phyloP scores from a whole-genome alignment of 2,329 filamentous ascomycete species.

The Talaromyces islandicus region DNA sequence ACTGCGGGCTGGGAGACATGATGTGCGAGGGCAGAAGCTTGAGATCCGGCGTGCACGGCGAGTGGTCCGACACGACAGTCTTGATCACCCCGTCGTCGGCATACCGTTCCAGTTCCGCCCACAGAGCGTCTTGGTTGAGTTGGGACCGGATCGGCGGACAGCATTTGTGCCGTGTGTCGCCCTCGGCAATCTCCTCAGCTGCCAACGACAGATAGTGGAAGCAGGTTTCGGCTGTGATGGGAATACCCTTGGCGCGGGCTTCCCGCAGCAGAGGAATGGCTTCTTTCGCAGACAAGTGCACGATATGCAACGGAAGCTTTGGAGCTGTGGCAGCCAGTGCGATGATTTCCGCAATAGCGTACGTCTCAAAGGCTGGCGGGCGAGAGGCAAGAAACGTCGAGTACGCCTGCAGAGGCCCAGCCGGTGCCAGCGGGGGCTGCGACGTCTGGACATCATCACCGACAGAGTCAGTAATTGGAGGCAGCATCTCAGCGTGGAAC shows the following conservation, averaged over 20 bases:
- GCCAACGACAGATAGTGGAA: conserved; percentile 89
- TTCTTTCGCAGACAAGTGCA: conserved; percentile 84
- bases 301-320: conserved; percentile 80
- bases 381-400: conserved; percentile 87
- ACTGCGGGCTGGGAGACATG: conserved; percentile 24
- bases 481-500: conserved; percentile 99
- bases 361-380: conserved; percentile 83
- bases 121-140: conserved; percentile 76
- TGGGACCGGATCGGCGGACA: conserved; percentile 83
- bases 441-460: conserved; percentile 70
- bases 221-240: conserved; percentile 90
- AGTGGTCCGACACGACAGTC: conserved; percentile 93
- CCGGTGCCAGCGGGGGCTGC: conserved; percentile 62
- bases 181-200: conserved; percentile 72
- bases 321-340: conserved; percentile 75
- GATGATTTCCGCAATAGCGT: conserved; percentile 80
- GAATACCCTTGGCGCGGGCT: conserved; percentile 66
- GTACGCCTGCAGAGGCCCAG: conserved; percentile 70
- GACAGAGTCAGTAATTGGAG: conserved; percentile 73
- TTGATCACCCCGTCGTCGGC: conserved; percentile 71
- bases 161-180: conserved; percentile 91
- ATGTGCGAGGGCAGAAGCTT: conserved; percentile 76
- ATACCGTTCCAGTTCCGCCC: conserved; percentile 64
- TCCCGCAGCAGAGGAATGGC: conserved; percentile 74
- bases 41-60: conserved; percentile 88